Conservation (phyloP, 2,329 filamentous ascomycete species). For the Hypoxylon sp. region DNA sequence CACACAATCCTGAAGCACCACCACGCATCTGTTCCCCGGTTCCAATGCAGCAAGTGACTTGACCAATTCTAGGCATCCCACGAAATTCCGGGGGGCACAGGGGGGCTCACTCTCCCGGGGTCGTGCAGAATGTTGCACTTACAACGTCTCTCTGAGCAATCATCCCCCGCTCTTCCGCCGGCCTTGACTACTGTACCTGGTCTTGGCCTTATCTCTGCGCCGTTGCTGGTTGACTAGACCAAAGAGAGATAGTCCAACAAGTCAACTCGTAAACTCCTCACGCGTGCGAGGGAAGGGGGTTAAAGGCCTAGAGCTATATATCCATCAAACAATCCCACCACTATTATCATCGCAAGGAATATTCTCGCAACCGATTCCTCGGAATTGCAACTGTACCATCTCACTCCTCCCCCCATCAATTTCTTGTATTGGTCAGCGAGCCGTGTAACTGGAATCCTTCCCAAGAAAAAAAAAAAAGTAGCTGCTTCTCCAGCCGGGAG, state of each 20-base stretch:
- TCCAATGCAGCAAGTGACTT: constrained; percentile 27
- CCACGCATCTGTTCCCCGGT: constrained; percentile 26
- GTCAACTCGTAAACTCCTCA: constrained; percentile 23
- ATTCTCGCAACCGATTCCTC: constrained; percentile 29
- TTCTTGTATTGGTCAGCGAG: constrained; percentile 31
- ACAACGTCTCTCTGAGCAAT: constrained; percentile 22
- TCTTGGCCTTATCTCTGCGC: constrained; percentile 34
- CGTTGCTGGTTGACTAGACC: constrained; percentile 23
- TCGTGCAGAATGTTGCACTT: constrained; percentile 28
- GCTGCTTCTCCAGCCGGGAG: constrained; percentile 34
- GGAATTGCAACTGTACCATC: constrained; percentile 33
- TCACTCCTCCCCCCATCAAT: constrained; percentile 12
- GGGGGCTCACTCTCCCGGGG: constrained; percentile 26
- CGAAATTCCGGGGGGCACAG: constrained; percentile 22
- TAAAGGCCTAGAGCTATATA: constrained; percentile 35
- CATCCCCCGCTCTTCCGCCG: constrained; percentile 26
- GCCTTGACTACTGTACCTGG: constrained; percentile 24
- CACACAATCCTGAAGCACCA: constrained; percentile 7
- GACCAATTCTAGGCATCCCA: constrained; percentile 32
- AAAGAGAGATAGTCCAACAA: constrained; percentile 24
- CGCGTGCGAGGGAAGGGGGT: constrained; percentile 13
- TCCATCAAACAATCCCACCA: constrained; percentile 29
- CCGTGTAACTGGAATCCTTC: constrained; percentile 34
- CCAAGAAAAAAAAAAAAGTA: constrained; percentile 23
- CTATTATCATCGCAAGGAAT: constrained; percentile 19